Conservation (phyloP, 2,329 filamentous ascomycete species). For the Calonectria pteridis region DNA sequence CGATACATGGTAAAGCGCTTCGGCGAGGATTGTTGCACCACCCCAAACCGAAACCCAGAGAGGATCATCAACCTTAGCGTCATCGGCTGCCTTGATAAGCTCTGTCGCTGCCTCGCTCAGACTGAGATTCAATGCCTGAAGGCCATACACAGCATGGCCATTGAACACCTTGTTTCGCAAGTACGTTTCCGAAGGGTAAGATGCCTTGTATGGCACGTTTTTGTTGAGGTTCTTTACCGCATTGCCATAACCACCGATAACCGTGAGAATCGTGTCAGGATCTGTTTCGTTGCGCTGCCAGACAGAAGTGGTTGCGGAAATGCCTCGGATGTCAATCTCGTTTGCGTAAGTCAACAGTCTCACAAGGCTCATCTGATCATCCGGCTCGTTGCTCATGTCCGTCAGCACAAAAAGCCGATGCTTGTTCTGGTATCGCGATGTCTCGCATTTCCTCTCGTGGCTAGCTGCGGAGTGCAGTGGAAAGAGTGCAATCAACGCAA, state of each 20-base stretch:
- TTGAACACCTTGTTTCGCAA: neutral
- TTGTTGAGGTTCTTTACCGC: neutral
- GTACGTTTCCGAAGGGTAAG: neutral
- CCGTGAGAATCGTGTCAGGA: neutral
- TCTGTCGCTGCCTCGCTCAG: neutral
- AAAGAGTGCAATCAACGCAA: neutral
- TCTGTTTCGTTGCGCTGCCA: neutral
- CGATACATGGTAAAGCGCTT: neutral
- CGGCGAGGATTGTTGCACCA: neutral
- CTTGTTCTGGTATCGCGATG: constrained; percentile 15
- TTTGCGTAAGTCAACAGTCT: constrained; percentile 22
- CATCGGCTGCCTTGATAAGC: neutral
- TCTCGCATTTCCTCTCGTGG: neutral
- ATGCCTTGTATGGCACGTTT: neutral
- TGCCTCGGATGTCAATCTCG: constrained; percentile 7
- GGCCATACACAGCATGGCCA: neutral
- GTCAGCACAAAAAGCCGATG: constrained; percentile 19
- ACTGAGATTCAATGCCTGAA: neutral
- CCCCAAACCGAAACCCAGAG: neutral
- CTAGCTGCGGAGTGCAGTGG: neutral
- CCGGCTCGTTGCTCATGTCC: constrained; percentile 22
- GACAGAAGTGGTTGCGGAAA: neutral
- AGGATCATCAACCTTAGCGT: neutral
- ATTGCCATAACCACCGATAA: neutral
- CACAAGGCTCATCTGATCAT: constrained; percentile 24